Percentiles rank a stretch among this genome's conserved stretches.
These are phyloP conservation scores for Trichomonascus vanleenenianus DNA, from an alignment of 805 yeast genomes.

Conservation along the genomic window DNA sequence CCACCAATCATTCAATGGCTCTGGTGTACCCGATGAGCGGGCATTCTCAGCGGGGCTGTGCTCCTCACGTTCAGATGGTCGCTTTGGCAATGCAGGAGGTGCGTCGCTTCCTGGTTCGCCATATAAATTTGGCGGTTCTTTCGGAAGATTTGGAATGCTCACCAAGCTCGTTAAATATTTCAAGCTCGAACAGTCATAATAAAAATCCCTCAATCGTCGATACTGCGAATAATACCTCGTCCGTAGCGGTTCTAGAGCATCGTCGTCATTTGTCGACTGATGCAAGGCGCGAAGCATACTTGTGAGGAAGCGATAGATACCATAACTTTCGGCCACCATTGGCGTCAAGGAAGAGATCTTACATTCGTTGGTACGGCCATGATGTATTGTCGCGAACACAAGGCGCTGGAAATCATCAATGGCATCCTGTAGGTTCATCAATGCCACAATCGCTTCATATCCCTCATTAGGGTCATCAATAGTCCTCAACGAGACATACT, in stretches of 20 bases:
- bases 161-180: slow-evolving; percentile 74
- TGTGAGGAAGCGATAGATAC: slow-evolving; percentile 80
- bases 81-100: slow-evolving; percentile 32
- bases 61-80: slow-evolving; percentile 23
- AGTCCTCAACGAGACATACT: slow-evolving; percentile 77
- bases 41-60: not conserved
- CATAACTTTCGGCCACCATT: slow-evolving; percentile 82
- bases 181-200: slow-evolving; percentile 82
- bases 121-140: slow-evolving; percentile 52
- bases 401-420: slow-evolving; percentile 71
- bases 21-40: slow-evolving; percentile 8
- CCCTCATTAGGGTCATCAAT: slow-evolving; percentile 96
- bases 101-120: slow-evolving; percentile 36
- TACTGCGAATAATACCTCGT: slow-evolving; percentile 67
- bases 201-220: slow-evolving; percentile 66
- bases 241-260: slow-evolving; percentile 66
- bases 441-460: slow-evolving; percentile 76
- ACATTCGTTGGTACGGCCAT: slow-evolving; percentile 57
- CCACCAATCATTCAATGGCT: slow-evolving; percentile 38
- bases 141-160: slow-evolving; percentile 62
- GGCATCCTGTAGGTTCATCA: slow-evolving; percentile 78
- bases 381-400: slow-evolving; percentile 62
- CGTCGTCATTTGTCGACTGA: slow-evolving; percentile 62
- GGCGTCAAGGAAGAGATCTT: slow-evolving; percentile 84
- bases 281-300: slow-evolving; percentile 89